Conservation (phyloP, 306 rosid species). For the Medicago truncatula region DNA sequence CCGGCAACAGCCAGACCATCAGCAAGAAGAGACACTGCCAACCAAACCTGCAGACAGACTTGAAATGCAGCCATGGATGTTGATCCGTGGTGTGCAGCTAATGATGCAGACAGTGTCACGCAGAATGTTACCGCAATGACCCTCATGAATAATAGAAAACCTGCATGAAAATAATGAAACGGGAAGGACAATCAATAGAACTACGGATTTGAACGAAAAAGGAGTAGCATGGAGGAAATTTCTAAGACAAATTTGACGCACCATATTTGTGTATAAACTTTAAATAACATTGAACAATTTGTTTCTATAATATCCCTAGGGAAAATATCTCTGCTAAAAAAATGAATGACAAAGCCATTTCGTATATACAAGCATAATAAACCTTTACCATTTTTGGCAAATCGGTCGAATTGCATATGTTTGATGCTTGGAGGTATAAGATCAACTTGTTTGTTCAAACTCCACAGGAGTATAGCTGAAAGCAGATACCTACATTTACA, state of each 20-base stretch:
- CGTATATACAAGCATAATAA: conserved; percentile 12
- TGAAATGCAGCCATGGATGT: conserved; percentile 98
- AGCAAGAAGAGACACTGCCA: conserved; percentile 91
- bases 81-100: conserved; percentile 89
- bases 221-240: too few species aligned
- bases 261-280: too few species aligned
- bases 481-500: conserved; percentile 66
- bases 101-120: conserved; percentile 88
- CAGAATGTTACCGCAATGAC: conserved; percentile 95
- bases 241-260: too few species aligned
- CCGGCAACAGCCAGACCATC: conserved; percentile 98
- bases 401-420: conserved; percentile 72
- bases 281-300: neutral
- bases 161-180: conserved; percentile 51
- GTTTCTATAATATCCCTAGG: neutral
- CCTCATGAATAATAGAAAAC: conserved; percentile 84
- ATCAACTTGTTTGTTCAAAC: conserved; percentile 65
- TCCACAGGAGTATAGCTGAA: conserved; percentile 75
- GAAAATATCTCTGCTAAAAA: neutral
- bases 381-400: conserved; percentile 71
- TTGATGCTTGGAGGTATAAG: conserved; percentile 77
- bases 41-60: conserved; percentile 94
- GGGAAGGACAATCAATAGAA: too few species aligned
- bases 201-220: too few species aligned
- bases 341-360: neutral